Base-by-base conservation (phyloP, 2,329 filamentous ascomycete genomes). In the Alternaria solani region DNA sequence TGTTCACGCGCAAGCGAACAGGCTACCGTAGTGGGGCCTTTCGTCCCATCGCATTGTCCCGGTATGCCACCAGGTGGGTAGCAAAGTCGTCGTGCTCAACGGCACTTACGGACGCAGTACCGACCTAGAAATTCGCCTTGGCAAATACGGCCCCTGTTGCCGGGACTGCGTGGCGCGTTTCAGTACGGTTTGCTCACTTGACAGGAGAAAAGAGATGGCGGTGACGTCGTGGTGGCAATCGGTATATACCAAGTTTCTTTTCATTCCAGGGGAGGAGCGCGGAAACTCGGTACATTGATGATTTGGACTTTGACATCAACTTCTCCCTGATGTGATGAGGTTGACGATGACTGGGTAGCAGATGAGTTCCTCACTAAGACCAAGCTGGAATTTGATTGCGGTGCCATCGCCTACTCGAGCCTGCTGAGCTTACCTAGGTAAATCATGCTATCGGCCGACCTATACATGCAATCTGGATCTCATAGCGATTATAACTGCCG, bases 1-100 rank as follows among this genome's bases (percentile, higher is more conserved):
- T 34, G 44, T 34, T 48, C 44, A 48, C 23, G 28, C 44, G 44
- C 44, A 48, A 48, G 44, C 28, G 44, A 48, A 34, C 18, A 23
- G 44, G 44, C 26, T 48, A 23, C 20, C 20, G 20, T 23, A 41
- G 44, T 48, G 12, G 44, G 44, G 44, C 12, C 28, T 28, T 32
- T 23, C 44, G 34, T 48, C 30, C 28, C 44, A 23, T 34, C 44
- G 28, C 44, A 32, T 34, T 11, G 44, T 28, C n/a, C 18, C 44
- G 30, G 3, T 28, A 20, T 7, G 11, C 5, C 44, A 18, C 16
- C 28, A 20, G 14, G n/a, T 34, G n/a, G 44, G 18, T 30, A 14
- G 18, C 32, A 36, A 36, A 16, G 12, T 36, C 5, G 44, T 48
- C 44, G 28, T 48, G 44, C 14, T 48, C 30, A 18, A 48, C 34